Evolutionary conservation across 345 rosid species (phyloP).

Genomic region (Aethionema arabicum): DNA sequence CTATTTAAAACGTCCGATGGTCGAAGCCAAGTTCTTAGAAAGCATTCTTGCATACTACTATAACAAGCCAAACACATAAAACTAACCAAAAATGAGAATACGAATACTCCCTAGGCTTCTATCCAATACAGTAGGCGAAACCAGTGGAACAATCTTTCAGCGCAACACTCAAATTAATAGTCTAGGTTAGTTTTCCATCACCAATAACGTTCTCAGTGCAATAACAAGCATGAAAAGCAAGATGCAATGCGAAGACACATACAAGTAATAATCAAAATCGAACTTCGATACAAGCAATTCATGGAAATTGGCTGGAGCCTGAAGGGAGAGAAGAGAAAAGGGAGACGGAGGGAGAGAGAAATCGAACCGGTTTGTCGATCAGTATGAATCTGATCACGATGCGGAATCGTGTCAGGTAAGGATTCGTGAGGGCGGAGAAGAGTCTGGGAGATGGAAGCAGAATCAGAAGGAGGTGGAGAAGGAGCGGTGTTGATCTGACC

Average conservation of each 20-base stretch:
- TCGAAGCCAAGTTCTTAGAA: not conserved
- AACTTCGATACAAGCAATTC: constrained; percentile 12
- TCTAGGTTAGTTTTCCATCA: constrained; percentile 1
- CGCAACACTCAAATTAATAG: not conserved
- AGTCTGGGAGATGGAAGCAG: constrained; percentile 31
- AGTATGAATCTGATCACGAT: constrained; percentile 27
- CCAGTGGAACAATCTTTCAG: not conserved
- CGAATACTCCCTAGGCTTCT: constrained; percentile 6
- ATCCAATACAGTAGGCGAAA: not conserved
- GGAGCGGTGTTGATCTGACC: constrained; percentile 53
- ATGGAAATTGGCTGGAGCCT: not conserved
- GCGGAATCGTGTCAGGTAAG: constrained; percentile 26
- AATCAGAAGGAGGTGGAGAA: constrained; percentile 45
- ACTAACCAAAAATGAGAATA: constrained; percentile 8
- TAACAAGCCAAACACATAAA: constrained; percentile 7
- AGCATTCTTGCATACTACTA: not conserved
- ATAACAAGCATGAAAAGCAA: not conserved
- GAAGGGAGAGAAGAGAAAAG: constrained; percentile 4
- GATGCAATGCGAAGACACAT: constrained; percentile 8
- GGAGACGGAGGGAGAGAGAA: constrained; percentile 5
- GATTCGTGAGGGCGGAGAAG: constrained; percentile 27
- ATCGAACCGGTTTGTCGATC: constrained; percentile 38
- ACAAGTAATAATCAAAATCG: not conserved
- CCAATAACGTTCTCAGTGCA: not conserved
- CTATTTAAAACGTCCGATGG: not conserved